Percentiles rank a stretch among this genome's conserved stretches.
Evolutionary conservation across 441 rosid species (phyloP).

Genomic region (Corymbia citriodora): DNA sequence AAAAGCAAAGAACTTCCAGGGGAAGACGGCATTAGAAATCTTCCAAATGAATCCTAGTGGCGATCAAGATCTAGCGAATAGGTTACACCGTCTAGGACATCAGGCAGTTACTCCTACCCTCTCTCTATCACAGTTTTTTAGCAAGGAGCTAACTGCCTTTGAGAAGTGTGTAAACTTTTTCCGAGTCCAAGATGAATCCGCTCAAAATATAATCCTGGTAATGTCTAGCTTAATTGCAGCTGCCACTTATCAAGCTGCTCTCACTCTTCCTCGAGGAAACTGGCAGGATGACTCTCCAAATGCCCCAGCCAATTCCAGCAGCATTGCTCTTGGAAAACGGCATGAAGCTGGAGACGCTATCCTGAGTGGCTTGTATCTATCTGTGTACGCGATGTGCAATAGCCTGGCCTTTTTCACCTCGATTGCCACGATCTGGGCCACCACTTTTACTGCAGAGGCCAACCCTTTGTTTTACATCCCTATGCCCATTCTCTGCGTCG

Average conservation of each 20-base stretch:
- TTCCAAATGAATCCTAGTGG: accelerated
- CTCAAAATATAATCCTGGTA: not conserved
- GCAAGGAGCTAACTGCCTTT: not conserved
- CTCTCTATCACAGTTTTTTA: not conserved
- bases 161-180: not conserved
- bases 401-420: not conserved
- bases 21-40: not conserved
- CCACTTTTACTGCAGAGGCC: not conserved
- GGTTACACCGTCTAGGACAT: not conserved
- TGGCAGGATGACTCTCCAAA: not conserved
- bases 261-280: not conserved
- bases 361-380: accelerated
- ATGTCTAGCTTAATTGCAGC: not conserved
- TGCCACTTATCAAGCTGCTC: not conserved
- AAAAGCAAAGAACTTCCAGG: not conserved
- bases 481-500: not conserved
- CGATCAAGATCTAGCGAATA: not conserved
- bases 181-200: not conserved
- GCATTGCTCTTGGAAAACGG: not conserved
- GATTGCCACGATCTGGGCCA: not conserved
- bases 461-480: not conserved
- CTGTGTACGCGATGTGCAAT: not conserved
- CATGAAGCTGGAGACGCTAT: not conserved
- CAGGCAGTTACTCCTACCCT: not conserved
- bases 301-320: accelerated